Evolutionary conservation across 2,329 filamentous ascomycete genomes (phyloP).

Genomic region (Tolypocladium album): DNA sequence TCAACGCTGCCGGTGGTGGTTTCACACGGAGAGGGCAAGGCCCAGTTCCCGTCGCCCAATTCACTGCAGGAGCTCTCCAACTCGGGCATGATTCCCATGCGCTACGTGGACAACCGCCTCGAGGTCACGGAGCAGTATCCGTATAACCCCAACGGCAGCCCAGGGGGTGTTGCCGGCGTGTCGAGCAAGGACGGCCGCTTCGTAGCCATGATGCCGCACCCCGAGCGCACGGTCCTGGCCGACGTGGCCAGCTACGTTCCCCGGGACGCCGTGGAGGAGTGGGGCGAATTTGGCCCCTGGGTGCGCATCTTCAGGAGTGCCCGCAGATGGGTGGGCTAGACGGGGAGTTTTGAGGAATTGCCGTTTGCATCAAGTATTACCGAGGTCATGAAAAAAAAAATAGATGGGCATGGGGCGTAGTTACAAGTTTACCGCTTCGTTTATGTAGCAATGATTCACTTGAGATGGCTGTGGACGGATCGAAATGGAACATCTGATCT

Average conservation of each 20-base stretch:
- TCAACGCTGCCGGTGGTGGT: conserved; percentile 76
- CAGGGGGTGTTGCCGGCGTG: conserved; percentile 70
- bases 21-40: conserved; percentile 85
- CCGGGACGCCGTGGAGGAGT: conserved; percentile 42
- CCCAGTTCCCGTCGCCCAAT: conserved; percentile 50
- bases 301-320: conserved; percentile 78
- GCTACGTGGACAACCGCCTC: conserved; percentile 75
- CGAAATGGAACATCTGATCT: not conserved
- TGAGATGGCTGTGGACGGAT: not conserved
- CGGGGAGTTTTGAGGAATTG: not conserved
- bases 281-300: conserved; percentile 81
- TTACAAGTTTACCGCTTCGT: not conserved
- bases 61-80: conserved; percentile 45
- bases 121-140: conserved; percentile 74
- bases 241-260: conserved; percentile 71
- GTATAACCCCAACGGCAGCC: conserved; percentile 77
- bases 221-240: conserved; percentile 76
- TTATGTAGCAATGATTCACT: not conserved
- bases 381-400: not conserved
- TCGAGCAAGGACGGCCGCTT: conserved; percentile 69
- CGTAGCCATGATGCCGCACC: conserved; percentile 86
- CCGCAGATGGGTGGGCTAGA: conserved; percentile 69
- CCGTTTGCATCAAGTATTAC: not conserved
- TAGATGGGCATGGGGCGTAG: not conserved
- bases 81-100: conserved; percentile 61